These are phyloP conservation scores for Niebla homalea DNA, from an alignment of 495 filamentous ascomycete species.

Conservation along the genomic window DNA sequence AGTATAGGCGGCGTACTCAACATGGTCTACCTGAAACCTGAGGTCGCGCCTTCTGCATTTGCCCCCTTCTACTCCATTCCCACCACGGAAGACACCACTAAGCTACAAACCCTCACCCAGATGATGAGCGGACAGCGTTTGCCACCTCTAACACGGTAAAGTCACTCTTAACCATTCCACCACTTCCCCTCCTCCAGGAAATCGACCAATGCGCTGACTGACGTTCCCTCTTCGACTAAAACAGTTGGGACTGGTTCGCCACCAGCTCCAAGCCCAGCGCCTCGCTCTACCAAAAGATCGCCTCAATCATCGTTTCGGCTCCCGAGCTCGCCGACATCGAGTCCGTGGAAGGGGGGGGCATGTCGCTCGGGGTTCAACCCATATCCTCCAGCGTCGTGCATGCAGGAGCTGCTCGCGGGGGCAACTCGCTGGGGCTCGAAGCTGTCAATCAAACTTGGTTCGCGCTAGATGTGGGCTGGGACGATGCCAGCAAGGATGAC, in stretches of 20 bases:
- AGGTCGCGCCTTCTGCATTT: constrained; percentile 28
- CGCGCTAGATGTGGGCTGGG: constrained; percentile 25
- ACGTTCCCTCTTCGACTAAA: background rate
- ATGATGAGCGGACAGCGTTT: constrained; percentile 28
- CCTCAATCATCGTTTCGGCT: constrained; percentile 32
- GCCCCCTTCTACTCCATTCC: constrained; percentile 28
- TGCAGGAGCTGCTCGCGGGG: constrained; percentile 18
- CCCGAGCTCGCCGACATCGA: constrained; percentile 10
- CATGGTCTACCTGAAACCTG: constrained; percentile 27
- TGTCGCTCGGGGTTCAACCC: constrained; percentile 31
- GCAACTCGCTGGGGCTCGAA: constrained; percentile 33
- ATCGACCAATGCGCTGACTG: background rate
- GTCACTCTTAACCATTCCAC: background rate
- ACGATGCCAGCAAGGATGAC: constrained; percentile 22
- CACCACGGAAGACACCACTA: constrained; percentile 23
- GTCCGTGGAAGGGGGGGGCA: background rate
- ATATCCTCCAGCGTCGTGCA: constrained; percentile 30
- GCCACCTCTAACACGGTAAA: constrained; percentile 4
- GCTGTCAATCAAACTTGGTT: constrained; percentile 20
- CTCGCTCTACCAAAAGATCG: constrained; percentile 3
- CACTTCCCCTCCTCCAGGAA: background rate
- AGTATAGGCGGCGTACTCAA: constrained; percentile 24
- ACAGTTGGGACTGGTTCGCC: constrained; percentile 7
- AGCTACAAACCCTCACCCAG: constrained; percentile 28
- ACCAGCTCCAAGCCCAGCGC: constrained; percentile 7